These are phyloP conservation scores for Termitomyces sp. DNA, from an alignment of 768 basidiomycete species.

Conservation along the genomic window DNA sequence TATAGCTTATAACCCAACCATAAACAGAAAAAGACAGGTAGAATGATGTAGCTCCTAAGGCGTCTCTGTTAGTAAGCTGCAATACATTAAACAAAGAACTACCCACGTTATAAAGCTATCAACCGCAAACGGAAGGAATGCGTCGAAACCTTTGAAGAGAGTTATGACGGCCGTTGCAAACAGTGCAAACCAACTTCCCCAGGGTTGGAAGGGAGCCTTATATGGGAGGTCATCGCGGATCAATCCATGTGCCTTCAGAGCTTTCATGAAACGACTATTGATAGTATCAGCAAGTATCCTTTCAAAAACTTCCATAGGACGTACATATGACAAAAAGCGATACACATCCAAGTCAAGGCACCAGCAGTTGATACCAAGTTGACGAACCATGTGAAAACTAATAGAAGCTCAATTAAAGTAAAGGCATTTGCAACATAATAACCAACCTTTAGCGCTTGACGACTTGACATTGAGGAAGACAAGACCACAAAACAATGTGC, in stretches of 20 bases:
- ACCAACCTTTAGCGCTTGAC: slow-evolving; percentile 43
- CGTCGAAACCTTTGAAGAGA: slow-evolving; percentile 53
- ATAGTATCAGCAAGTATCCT: not conserved
- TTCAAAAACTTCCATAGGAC: slow-evolving; percentile 12
- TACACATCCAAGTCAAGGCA: slow-evolving; percentile 45
- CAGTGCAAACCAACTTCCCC: slow-evolving; percentile 55
- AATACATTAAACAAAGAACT: not conserved
- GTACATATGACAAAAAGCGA: slow-evolving; percentile 56
- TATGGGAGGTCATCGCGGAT: slow-evolving; percentile 38
- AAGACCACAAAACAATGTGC: slow-evolving; percentile 48
- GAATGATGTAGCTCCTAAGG: slow-evolving; percentile 37
- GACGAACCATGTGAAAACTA: slow-evolving; percentile 45
- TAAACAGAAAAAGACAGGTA: slow-evolving; percentile 34
- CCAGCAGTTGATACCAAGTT: slow-evolving; percentile 44
- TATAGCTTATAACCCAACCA: slow-evolving; percentile 36
- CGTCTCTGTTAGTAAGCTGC: slow-evolving; percentile 9
- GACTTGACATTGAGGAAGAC: slow-evolving; percentile 53
- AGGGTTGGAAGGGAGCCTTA: slow-evolving; percentile 59
- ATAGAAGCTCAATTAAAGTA: not conserved
- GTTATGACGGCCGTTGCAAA: slow-evolving; percentile 45
- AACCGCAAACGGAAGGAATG: slow-evolving; percentile 42
- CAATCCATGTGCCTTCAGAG: slow-evolving; percentile 33
- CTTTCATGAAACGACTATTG: slow-evolving; percentile 38
- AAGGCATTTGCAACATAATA: not conserved
- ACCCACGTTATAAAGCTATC: slow-evolving; percentile 59